phyloP scores from a whole-genome alignment of 179 eudicot genomes.

The Carnegiea gigantea region DNA sequence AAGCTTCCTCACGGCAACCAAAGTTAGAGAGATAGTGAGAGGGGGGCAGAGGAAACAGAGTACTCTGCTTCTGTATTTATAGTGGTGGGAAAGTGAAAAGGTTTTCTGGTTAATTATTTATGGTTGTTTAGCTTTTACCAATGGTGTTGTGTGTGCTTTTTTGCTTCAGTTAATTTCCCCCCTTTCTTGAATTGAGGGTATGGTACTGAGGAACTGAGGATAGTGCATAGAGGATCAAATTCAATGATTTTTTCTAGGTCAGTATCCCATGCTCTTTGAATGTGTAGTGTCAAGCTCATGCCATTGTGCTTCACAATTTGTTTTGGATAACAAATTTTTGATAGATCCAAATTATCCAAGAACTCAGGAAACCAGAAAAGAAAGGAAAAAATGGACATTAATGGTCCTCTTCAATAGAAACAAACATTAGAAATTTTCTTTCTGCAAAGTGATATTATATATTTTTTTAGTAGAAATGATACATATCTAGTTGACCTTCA shows the following conservation, averaged over 20 bases:
- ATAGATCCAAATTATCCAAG: constrained; percentile 21
- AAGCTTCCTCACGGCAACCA: background rate
- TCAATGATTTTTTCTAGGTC: constrained; percentile 24
- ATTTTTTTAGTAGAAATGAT: too few species aligned
- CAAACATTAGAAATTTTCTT: background rate
- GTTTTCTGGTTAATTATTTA: background rate
- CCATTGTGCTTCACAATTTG: constrained; percentile 17
- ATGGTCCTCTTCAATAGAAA: too few species aligned
- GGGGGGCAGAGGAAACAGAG: constrained; percentile 16
- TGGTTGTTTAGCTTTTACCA: background rate
- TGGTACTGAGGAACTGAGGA: background rate
- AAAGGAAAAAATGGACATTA: background rate
- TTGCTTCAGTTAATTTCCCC: constrained; percentile 2
- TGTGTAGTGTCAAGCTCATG: constrained; percentile 17
- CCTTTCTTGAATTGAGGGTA: constrained; percentile 17
- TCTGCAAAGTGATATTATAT: too few species aligned
- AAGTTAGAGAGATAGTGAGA: background rate
- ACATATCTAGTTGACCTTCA: too few species aligned
- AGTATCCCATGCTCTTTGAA: constrained; percentile 31
- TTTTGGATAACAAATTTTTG: constrained; percentile 22
- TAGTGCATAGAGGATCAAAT: constrained; percentile 6
- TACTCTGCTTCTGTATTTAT: constrained; percentile 24
- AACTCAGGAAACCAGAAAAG: background rate
- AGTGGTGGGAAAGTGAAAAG: constrained; percentile 11
- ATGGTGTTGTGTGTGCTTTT: constrained; percentile 13